These are phyloP conservation scores for Naumovozyma baii DNA, from an alignment of 805 yeast genomes.

Conservation along the genomic window DNA sequence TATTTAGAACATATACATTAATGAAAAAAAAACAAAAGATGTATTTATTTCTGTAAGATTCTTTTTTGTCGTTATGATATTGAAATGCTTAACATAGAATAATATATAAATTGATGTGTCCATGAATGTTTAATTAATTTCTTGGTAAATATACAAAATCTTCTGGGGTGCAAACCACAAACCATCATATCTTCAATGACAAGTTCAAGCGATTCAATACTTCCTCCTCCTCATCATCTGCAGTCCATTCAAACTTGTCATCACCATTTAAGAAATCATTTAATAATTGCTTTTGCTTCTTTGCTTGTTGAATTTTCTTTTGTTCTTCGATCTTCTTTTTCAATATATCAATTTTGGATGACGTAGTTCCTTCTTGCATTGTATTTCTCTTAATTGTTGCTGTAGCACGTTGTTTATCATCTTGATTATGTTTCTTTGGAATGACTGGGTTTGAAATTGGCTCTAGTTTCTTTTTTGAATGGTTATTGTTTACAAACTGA, in stretches of 20 bases:
- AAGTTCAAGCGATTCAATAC: neutral
- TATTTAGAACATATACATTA: neutral
- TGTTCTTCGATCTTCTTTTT: conserved; percentile 28
- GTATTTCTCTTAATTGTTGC: neutral
- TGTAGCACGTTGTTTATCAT: too few species aligned
- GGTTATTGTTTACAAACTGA: neutral
- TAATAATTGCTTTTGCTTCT: conserved; percentile 17
- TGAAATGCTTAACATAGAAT: too few species aligned
- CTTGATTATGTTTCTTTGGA: too few species aligned
- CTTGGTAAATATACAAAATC: too few species aligned
- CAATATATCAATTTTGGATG: conserved; percentile 13
- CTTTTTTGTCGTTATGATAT: too few species aligned
- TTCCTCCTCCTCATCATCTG: conserved; percentile 11
- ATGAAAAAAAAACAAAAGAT: neutral
- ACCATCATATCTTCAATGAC: neutral
- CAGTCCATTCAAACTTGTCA: conserved; percentile 21
- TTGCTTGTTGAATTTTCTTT: conserved; percentile 14
- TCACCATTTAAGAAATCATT: conserved; percentile 24
- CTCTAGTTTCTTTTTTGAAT: neutral
- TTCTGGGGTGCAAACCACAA: too few species aligned
- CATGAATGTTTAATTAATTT: too few species aligned
- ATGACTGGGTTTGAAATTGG: too few species aligned
- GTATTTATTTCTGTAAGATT: neutral
- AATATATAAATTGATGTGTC: too few species aligned
- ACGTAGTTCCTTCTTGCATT: neutral